These are phyloP conservation scores for Collybiopsis confluens DNA, from an alignment of 768 basidiomycete genomes.

Conservation along the genomic window DNA sequence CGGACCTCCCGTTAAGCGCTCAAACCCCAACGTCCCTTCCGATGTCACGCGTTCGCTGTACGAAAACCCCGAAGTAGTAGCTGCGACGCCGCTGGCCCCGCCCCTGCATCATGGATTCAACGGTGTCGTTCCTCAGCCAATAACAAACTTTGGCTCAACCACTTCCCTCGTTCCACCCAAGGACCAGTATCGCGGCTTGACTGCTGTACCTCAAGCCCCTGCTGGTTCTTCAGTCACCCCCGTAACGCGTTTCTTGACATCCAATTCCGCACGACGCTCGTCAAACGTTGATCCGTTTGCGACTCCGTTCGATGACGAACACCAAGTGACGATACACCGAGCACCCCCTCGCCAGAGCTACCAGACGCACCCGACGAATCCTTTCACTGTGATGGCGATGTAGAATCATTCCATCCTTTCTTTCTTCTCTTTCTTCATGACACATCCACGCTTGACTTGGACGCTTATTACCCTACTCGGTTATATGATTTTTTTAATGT, in stretches of 20 bases:
- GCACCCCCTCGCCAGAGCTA: slow-evolving; percentile 39
- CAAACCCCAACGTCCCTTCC: slow-evolving; percentile 25
- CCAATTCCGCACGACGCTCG: slow-evolving; percentile 37
- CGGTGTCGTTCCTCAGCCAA: background rate
- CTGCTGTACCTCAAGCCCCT: slow-evolving; percentile 17
- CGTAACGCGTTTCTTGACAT: slow-evolving; percentile 41
- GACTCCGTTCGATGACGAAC: slow-evolving; percentile 79
- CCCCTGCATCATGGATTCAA: slow-evolving; percentile 41
- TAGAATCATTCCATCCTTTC: slow-evolving; percentile 3
- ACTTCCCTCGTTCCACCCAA: slow-evolving; percentile 8
- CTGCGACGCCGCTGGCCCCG: slow-evolving; percentile 24
- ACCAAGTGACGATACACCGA: slow-evolving; percentile 26
- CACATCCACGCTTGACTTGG: background rate
- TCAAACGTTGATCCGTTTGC: slow-evolving; percentile 54
- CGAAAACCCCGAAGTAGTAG: slow-evolving; percentile 16
- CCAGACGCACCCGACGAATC: slow-evolving; percentile 37
- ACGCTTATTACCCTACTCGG: background rate
- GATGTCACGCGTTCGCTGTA: slow-evolving; percentile 25
- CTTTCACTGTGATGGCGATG: slow-evolving; percentile 33
- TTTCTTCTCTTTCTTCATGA: background rate
- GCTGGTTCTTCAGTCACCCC: slow-evolving; percentile 30
- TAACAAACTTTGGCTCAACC: slow-evolving; percentile 9
- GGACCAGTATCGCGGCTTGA: slow-evolving; percentile 19
- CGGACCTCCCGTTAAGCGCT: slow-evolving; percentile 8
- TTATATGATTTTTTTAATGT: background rate